Conservation (phyloP, 2,329 filamentous ascomycete genomes). For the Pestalotiopsis sp. region DNA sequence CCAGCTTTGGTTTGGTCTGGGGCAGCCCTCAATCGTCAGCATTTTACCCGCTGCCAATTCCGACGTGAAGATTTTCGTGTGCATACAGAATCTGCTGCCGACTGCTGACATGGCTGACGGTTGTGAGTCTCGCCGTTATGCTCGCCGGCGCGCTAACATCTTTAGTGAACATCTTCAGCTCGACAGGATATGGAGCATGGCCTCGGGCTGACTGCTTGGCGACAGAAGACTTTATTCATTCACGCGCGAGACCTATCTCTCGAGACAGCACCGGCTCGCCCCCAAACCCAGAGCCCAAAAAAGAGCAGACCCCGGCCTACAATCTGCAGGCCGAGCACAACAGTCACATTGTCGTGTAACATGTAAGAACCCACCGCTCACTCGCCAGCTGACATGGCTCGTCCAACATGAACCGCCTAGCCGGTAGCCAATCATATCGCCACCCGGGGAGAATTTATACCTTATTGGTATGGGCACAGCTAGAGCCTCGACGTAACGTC, state of each 20-base stretch:
- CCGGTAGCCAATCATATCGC: background rate
- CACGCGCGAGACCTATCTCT: background rate
- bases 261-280: background rate
- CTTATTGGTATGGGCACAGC: background rate
- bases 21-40: background rate
- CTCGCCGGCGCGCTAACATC: background rate
- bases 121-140: background rate
- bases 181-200: background rate
- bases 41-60: background rate
- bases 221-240: background rate
- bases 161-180: background rate
- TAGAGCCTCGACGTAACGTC: background rate
- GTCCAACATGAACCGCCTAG: background rate
- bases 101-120: background rate
- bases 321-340: background rate
- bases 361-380: background rate
- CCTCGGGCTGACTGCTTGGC: background rate
- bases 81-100: background rate
- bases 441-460: background rate
- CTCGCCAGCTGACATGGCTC: background rate
- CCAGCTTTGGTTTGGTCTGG: background rate
- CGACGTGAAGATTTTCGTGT: background rate
- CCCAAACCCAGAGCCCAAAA: background rate
- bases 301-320: background rate
- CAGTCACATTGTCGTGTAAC: background rate